A percentile compares a stretch with the other conserved stretches of the same genome.
Conservation (phyloP, 2,329 filamentous ascomycete genomes). For the Elsinoe australis region DNA sequence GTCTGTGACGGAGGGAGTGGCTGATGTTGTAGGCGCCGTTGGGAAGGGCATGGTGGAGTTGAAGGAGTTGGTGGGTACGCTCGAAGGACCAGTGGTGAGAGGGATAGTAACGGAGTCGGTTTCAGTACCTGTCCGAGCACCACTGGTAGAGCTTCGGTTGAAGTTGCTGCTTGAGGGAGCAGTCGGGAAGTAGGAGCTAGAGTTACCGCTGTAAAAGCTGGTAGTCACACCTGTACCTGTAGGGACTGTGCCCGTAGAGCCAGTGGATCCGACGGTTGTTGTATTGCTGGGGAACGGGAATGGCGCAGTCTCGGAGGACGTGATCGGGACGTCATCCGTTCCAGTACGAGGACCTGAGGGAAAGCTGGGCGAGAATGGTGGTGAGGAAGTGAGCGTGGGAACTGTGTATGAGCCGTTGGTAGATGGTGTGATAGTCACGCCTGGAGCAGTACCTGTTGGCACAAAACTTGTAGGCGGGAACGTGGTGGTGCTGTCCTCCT, state of each 20-base stretch:
- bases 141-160: slow-evolving; percentile 7
- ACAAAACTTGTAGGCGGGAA: neutral
- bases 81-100: slow-evolving; percentile 7
- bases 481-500: neutral
- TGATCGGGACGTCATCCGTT: neutral
- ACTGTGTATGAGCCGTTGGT: neutral
- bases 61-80: slow-evolving; percentile 7
- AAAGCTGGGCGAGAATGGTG: neutral
- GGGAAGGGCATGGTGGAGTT: slow-evolving; percentile 5
- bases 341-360: slow-evolving; percentile 1
- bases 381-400: neutral
- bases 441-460: slow-evolving; percentile 17
- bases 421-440: slow-evolving; percentile 14
- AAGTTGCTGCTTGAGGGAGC: neutral
- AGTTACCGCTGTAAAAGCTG: slow-evolving; percentile 7
- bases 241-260: slow-evolving; percentile 1
- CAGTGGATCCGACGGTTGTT: slow-evolving; percentile 1
- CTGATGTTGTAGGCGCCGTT: neutral
- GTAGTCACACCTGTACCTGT: slow-evolving; percentile 5
- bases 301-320: neutral
- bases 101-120: slow-evolving; percentile 4
- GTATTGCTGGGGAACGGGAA: slow-evolving; percentile 10
- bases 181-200: slow-evolving; percentile 5
- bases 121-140: slow-evolving; percentile 15
- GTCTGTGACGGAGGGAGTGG: neutral